phyloP scores from a whole-genome alignment of 805 yeast genomes.

The Brettanomyces anomalus region DNA sequence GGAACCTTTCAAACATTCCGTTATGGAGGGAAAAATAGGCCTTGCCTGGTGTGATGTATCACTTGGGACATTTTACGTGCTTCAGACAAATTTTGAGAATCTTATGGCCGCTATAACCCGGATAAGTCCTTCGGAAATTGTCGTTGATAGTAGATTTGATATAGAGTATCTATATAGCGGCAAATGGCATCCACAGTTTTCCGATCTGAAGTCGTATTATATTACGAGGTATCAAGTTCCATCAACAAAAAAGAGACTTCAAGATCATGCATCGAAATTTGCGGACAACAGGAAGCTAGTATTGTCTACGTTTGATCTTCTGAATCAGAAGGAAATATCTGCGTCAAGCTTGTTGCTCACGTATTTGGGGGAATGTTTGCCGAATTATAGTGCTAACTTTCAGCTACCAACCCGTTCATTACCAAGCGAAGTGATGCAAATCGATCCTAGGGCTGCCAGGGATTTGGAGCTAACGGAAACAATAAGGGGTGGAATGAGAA shows the following conservation, averaged over 20 bases:
- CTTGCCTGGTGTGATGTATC: constrained; percentile 86
- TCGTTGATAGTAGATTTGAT: constrained; percentile 43
- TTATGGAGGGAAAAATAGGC: constrained; percentile 43
- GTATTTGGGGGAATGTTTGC: constrained; percentile 68
- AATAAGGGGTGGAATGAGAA: constrained; percentile 43
- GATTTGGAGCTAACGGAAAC: constrained; percentile 66
- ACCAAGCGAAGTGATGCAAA: constrained; percentile 50
- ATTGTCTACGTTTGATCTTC: constrained; percentile 20
- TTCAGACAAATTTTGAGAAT: constrained; percentile 49
- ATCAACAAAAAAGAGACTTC: constrained; percentile 29
- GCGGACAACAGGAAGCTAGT: constrained; percentile 22
- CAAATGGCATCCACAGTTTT: constrained; percentile 46
- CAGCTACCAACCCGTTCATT: constrained; percentile 56
- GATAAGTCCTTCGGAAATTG: constrained; percentile 72
- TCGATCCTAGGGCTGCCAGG: constrained; percentile 71
- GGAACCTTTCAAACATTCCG: constrained; percentile 28
- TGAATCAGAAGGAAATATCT: constrained; percentile 40
- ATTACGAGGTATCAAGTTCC: constrained; percentile 44
- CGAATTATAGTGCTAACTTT: constrained; percentile 53
- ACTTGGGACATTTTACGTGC: constrained; percentile 69
- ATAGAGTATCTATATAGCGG: constrained; percentile 33
- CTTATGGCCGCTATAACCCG: constrained; percentile 67
- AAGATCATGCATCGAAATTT: constrained; percentile 32
- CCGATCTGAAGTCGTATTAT: constrained; percentile 51
- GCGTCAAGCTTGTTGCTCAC: constrained; percentile 57